phyloP scores from a whole-genome alignment of 2,329 filamentous ascomycete genomes.

The Ploettnerulaceae sp. region DNA sequence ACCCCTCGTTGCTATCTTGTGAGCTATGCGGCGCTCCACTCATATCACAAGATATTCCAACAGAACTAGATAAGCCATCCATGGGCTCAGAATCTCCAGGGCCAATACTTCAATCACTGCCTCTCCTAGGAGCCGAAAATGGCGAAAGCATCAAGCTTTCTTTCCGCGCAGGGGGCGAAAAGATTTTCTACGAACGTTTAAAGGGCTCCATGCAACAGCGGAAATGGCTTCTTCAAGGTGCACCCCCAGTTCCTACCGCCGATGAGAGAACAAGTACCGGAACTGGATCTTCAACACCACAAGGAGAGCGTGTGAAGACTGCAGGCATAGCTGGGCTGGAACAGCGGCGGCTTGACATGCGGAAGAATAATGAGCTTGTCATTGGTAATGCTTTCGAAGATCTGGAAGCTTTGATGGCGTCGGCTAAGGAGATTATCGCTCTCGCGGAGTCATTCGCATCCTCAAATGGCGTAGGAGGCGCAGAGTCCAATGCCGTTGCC shows the following conservation, averaged over 20 bases:
- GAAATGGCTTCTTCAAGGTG: conserved; percentile 90
- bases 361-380: conserved; percentile 87
- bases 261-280: conserved; percentile 37
- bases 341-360: conserved; percentile 73
- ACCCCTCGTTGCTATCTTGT: conserved; percentile 78
- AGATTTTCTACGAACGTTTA: conserved; percentile 82
- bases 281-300: conserved; percentile 31
- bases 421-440: conserved; percentile 91
- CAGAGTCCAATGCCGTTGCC: conserved; percentile 69
- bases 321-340: conserved; percentile 92
- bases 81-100: conserved; percentile 71
- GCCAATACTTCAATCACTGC: conserved; percentile 48
- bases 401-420: conserved; percentile 93
- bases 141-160: conserved; percentile 83
- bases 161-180: conserved; percentile 83
- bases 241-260: conserved; percentile 72
- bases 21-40: conserved; percentile 87
- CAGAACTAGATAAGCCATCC: conserved; percentile 39
- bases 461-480: conserved; percentile 49
- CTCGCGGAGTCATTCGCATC: conserved; percentile 83
- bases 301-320: conserved; percentile 47
- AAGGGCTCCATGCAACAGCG: conserved; percentile 85
- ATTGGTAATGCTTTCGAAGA: conserved; percentile 96
- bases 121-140: conserved; percentile 46
- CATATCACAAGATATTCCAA: conserved; percentile 46